Conservation (phyloP, 106 monocot genomes). For the Iris macrosiphon region DNA sequence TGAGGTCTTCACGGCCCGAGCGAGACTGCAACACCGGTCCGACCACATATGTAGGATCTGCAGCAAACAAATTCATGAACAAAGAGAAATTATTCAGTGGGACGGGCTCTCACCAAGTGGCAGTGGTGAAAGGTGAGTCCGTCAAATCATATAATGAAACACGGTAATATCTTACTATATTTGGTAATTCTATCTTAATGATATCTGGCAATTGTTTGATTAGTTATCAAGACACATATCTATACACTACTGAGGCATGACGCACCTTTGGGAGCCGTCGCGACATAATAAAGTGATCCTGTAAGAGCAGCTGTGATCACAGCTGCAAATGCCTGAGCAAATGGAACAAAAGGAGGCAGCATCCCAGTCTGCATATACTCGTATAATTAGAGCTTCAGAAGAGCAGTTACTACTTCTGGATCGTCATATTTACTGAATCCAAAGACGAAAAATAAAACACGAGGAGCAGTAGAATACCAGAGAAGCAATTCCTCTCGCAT, state of each 20-base stretch:
- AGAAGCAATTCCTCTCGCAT: slow-evolving; percentile 81
- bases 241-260: too few relatives aligned
- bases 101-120: too few relatives aligned
- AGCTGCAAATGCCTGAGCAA: slow-evolving; percentile 99
- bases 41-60: slow-evolving; percentile 95
- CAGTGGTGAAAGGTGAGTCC: too few relatives aligned
- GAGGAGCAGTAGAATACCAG: slow-evolving; percentile 43
- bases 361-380: slow-evolving; percentile 57
- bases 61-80: slow-evolving; percentile 7
- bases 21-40: slow-evolving; percentile 58
- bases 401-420: too few relatives aligned
- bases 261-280: slow-evolving; percentile 59
- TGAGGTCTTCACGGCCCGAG: slow-evolving; percentile 62
- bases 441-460: background rate
- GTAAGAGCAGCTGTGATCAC: slow-evolving; percentile 85
- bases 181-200: too few relatives aligned
- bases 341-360: slow-evolving; percentile 81
- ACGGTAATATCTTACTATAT: too few relatives aligned
- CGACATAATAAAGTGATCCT: slow-evolving; percentile 68
- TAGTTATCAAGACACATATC: too few relatives aligned
- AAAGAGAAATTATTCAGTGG: too few relatives aligned
- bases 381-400: background rate
- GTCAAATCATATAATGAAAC: too few relatives aligned
- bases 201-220: too few relatives aligned
- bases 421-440: too few relatives aligned